Percentiles rank a stretch among this genome's conserved stretches.
phyloP scores from a whole-genome alignment of 306 rosid genomes.

The Styphnolobium japonicum region DNA sequence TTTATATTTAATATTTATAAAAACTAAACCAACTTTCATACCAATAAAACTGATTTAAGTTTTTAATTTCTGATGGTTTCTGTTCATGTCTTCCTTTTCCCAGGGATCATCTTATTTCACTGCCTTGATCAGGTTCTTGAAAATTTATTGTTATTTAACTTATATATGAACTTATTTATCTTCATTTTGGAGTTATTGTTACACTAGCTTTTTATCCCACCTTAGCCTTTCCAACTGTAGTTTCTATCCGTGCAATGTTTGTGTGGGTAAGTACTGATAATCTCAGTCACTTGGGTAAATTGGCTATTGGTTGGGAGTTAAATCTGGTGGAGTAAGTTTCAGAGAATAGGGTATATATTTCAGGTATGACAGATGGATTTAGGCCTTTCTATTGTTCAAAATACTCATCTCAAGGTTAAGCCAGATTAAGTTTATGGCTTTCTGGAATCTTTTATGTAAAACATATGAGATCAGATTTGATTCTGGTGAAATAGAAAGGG shows the following conservation, averaged over 20 bases:
- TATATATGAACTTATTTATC: background rate
- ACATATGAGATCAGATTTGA: too few species aligned
- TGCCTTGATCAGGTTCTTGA: slow-evolving; percentile 73
- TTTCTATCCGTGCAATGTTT: background rate
- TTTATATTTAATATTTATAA: slow-evolving; percentile 3
- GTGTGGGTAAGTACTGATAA: background rate
- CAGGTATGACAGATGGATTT: too few species aligned
- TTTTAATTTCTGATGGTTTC: slow-evolving; percentile 29
- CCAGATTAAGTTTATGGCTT: too few species aligned
- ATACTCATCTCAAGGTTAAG: too few species aligned
- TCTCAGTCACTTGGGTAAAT: background rate
- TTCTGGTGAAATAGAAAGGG: too few species aligned
- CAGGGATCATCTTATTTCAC: slow-evolving; percentile 66
- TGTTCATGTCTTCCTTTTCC: slow-evolving; percentile 31
- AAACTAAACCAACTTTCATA: background rate
- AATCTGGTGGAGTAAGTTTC: too few species aligned
- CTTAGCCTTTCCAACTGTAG: background rate
- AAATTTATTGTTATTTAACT: slow-evolving; percentile 13
- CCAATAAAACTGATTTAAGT: background rate
- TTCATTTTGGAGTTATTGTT: slow-evolving; percentile 9
- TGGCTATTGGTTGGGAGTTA: too few species aligned
- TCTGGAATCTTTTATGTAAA: too few species aligned
- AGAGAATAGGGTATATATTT: too few species aligned
- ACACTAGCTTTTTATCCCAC: background rate
- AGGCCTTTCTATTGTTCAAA: too few species aligned